Evolutionary conservation across 345 rosid species (phyloP).

Genomic region (Psidium guajava): DNA sequence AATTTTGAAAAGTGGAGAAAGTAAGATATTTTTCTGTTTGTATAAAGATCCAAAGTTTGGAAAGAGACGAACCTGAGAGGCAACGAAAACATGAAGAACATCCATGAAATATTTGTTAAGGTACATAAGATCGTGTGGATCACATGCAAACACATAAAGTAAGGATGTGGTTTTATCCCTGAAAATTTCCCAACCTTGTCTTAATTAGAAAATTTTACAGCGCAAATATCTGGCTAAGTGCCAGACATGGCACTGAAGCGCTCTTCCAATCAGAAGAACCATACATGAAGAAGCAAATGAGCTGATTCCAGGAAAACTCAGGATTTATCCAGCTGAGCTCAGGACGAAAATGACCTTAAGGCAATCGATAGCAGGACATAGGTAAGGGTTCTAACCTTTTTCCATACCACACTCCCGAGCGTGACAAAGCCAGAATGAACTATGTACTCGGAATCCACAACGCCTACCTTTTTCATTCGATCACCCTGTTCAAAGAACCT

Average conservation of each 20-base stretch:
- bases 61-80: background rate
- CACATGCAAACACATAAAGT: background rate
- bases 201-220: background rate
- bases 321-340: background rate
- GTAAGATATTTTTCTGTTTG: background rate
- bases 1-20: background rate
- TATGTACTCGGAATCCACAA: slow-evolving; percentile 70
- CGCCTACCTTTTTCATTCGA: slow-evolving; percentile 53
- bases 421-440: slow-evolving; percentile 56
- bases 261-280: background rate
- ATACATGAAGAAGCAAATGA: background rate
- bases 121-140: background rate
- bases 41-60: background rate
- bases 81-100: background rate
- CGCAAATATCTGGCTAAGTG: background rate
- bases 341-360: background rate
- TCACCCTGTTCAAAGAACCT: slow-evolving; percentile 40
- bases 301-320: background rate
- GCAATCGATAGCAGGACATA: background rate
- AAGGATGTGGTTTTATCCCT: background rate
- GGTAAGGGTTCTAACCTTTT: slow-evolving; percentile 17
- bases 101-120: background rate
- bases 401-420: slow-evolving; percentile 38
- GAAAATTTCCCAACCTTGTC: background rate
- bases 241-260: background rate